phyloP scores from a whole-genome alignment of 2,329 filamentous ascomycete species.

The Zasmidium citrigriseum region DNA sequence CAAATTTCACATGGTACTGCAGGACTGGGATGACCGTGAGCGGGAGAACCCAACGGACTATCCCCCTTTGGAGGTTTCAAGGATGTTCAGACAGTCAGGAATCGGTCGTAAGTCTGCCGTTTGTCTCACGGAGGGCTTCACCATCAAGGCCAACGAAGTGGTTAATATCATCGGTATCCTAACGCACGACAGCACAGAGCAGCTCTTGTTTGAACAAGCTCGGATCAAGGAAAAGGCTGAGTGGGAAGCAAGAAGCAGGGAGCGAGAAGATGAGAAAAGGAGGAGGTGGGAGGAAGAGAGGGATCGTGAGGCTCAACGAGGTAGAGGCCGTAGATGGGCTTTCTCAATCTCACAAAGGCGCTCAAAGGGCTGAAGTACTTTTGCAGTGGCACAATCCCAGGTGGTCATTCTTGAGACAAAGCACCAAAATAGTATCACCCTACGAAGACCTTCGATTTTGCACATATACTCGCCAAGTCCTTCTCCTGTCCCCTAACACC shows the following conservation, averaged over 20 bases:
- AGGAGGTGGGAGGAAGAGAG: no score
- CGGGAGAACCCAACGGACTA: neutral
- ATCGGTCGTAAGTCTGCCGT: neutral
- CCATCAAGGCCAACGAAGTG: neutral
- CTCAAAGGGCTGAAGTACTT: no score
- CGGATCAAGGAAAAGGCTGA: neutral
- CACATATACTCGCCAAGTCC: no score
- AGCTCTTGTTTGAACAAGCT: neutral
- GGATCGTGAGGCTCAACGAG: no score
- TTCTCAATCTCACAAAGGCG: no score
- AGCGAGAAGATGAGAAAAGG: neutral
- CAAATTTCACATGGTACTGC: neutral
- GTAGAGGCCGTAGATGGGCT: no score
- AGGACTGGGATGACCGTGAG: neutral
- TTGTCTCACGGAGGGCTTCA: neutral
- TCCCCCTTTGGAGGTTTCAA: neutral
- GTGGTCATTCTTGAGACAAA: no score
- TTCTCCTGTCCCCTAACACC: no score
- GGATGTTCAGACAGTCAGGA: neutral
- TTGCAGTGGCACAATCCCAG: no score
- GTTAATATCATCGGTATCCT: neutral
- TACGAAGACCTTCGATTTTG: no score
- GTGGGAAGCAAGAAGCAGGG: neutral
- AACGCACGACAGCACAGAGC: neutral
- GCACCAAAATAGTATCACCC: no score